Evolutionary conservation across 2,329 filamentous ascomycete genomes (phyloP), one percentile per base, ranked within the genome.

Genomic region (Pyrenophora seminiperda): DNA sequence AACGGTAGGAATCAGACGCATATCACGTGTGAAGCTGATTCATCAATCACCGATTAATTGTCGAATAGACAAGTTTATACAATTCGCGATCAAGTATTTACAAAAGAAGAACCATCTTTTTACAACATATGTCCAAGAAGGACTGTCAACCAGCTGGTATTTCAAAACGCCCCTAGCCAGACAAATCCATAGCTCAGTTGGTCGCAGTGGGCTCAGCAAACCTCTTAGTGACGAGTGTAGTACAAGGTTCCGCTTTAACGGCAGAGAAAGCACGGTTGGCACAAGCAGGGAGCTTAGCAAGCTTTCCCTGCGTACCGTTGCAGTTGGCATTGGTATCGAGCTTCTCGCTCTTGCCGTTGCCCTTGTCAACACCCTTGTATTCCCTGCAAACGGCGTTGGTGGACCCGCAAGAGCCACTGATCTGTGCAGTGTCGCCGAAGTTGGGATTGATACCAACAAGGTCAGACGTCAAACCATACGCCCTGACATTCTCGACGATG

Each of bases 381-480:
- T 63, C 59, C 20, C 41, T 36, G 55, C 63, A 66, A 13, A 66
- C 62, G 5, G 41, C 43, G 36, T 61, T 57, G 3, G 49, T 62
- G 11, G 36, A 47, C 38, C 62, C 63, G 38, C 71, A 73, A 13
- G 73, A 73, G 54, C 77, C 76, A 47, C 69, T 74, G 53, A 79
- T 72, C 6, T 62, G 73, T 43, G 75, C 76, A 1, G 73, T 75
- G 54, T 79, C 76, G 15, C 76, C 77, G 43, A 75, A 79, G 72
- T 79, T 80, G 39, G 67, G 68, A 69, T 79, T 80, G 59, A 79
- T 78, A 24, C 77, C 75, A 50, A 73, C 73, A 24, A 76, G 65
- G 13, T 72, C 68, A 4, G 55, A 56, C 40, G 73, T 75, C 30
- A 77, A 70, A 37, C 67, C 59, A n/a, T 62, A 62, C 20, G 74